phyloP scores from a whole-genome alignment of 495 filamentous ascomycete genomes.

The Jackrogersella multiformis region DNA sequence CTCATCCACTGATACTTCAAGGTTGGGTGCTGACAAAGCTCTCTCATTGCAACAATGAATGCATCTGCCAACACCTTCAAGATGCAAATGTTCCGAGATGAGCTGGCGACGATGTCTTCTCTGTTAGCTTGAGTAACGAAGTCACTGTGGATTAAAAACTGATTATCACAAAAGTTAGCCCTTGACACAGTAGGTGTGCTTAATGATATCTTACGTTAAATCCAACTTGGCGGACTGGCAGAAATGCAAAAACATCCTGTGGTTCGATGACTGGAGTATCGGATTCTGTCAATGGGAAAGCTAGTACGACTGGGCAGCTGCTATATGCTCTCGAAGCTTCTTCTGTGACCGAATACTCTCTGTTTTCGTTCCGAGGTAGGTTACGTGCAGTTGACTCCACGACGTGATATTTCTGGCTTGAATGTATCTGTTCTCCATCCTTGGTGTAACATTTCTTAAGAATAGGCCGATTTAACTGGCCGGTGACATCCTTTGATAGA shows the following conservation, averaged over 20 bases:
- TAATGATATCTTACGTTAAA: conserved; percentile 40
- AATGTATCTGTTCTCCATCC: conserved; percentile 9
- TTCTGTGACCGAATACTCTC: conserved; percentile 37
- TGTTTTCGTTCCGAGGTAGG: conserved; percentile 47
- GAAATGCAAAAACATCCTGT: conserved; percentile 51
- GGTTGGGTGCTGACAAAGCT: conserved; percentile 40
- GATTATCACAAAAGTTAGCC: background rate
- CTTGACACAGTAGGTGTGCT: background rate
- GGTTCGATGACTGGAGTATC: conserved; percentile 40
- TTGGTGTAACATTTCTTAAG: conserved; percentile 10
- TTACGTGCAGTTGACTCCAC: conserved; percentile 23
- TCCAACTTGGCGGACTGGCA: conserved; percentile 48
- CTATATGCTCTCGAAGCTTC: conserved; percentile 29
- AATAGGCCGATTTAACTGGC: background rate
- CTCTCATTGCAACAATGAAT: conserved; percentile 41
- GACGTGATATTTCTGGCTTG: conserved; percentile 36
- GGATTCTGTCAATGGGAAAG: conserved; percentile 50
- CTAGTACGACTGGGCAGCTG: conserved; percentile 48
- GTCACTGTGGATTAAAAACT: conserved; percentile 61
- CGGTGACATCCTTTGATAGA: conserved; percentile 8
- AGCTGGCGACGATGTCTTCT: conserved; percentile 49
- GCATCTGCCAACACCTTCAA: conserved; percentile 39
- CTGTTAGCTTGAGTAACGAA: conserved; percentile 57
- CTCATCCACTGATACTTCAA: conserved; percentile 47
- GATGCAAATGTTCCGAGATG: conserved; percentile 38